These are phyloP conservation scores for Fusarium pseudograminearum DNA, from an alignment of 2,329 filamentous ascomycete genomes.

Conservation along the genomic window DNA sequence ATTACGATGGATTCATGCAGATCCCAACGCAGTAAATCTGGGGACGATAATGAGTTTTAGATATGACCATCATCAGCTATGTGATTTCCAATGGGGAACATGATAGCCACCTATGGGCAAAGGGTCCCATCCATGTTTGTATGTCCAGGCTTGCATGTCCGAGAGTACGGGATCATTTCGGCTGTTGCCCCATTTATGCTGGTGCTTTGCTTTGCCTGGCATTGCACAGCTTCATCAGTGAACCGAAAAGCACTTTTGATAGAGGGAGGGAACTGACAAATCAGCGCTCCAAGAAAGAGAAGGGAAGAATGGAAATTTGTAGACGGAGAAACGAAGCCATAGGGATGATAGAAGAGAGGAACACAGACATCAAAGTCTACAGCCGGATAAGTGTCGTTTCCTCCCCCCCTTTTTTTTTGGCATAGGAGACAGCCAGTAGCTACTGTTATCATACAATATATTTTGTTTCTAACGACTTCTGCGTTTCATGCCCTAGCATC, in stretches of 20 bases:
- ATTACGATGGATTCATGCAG: conserved; percentile 67
- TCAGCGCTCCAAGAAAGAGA: conserved; percentile 29
- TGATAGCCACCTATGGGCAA: conserved; percentile 21
- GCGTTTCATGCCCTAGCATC: not conserved
- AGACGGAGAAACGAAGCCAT: conserved; percentile 18
- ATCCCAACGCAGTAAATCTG: conserved; percentile 53
- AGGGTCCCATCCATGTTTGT: conserved; percentile 27
- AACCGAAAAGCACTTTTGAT: not conserved
- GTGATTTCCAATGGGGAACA: conserved; percentile 14
- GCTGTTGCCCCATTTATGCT: conserved; percentile 27
- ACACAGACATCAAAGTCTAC: conserved; percentile 22
- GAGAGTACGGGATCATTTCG: conserved; percentile 41
- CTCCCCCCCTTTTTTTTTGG: conserved; percentile 22
- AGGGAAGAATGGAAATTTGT: conserved; percentile 15
- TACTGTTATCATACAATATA: conserved; percentile 29
- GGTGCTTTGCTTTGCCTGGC: conserved; percentile 25
- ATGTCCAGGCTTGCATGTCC: conserved; percentile 41
- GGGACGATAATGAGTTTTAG: conserved; percentile 28
- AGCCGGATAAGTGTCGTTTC: conserved; percentile 23
- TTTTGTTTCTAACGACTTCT: conserved; percentile 38
- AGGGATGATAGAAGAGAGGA: conserved; percentile 33
- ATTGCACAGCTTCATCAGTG: conserved; percentile 25
- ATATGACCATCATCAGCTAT: conserved; percentile 36
- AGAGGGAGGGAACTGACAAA: conserved; percentile 10
- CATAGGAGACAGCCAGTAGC: conserved; percentile 32